Conservation (phyloP, 73 alveolate species). For the Tetrahymena malaccensis region DNA sequence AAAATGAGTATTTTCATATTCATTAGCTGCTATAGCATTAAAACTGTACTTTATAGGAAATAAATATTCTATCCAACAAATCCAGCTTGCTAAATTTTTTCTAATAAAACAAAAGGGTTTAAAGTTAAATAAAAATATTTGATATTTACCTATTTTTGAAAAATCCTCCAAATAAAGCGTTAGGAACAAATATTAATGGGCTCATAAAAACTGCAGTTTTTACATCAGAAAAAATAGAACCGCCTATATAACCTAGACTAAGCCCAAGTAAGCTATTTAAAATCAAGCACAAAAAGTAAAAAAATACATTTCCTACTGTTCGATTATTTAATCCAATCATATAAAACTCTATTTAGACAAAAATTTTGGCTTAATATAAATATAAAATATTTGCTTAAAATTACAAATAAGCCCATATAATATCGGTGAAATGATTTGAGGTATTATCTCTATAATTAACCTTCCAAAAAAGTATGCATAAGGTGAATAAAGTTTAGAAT, state of each 20-base stretch:
- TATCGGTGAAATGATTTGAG: background rate
- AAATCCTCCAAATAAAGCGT: constrained; percentile 40
- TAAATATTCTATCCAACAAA: constrained; percentile 50
- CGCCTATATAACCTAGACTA: constrained; percentile 25
- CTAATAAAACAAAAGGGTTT: background rate
- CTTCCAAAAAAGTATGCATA: constrained; percentile 6
- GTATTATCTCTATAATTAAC: background rate
- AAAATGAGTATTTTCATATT: constrained; percentile 18
- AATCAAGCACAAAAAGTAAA: background rate
- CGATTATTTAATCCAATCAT: background rate
- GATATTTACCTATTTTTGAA: background rate
- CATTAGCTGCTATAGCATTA: constrained; percentile 53
- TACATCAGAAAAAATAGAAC: constrained; percentile 5
- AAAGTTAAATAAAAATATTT: background rate
- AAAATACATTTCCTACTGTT: background rate
- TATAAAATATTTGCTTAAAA: background rate
- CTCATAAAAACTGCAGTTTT: constrained; percentile 21
- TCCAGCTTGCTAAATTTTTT: constrained; percentile 24
- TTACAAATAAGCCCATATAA: background rate
- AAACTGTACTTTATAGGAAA: constrained; percentile 58
- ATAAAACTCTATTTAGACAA: background rate
- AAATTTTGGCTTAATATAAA: background rate
- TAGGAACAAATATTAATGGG: constrained; percentile 25
- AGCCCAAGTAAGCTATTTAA: background rate
- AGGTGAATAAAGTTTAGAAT: constrained; percentile 2